Evolutionary conservation across 176 grass and related monocot genomes (phyloP), one percentile per base, ranked within the genome.

Genomic region (Musa schizocarpa): DNA sequence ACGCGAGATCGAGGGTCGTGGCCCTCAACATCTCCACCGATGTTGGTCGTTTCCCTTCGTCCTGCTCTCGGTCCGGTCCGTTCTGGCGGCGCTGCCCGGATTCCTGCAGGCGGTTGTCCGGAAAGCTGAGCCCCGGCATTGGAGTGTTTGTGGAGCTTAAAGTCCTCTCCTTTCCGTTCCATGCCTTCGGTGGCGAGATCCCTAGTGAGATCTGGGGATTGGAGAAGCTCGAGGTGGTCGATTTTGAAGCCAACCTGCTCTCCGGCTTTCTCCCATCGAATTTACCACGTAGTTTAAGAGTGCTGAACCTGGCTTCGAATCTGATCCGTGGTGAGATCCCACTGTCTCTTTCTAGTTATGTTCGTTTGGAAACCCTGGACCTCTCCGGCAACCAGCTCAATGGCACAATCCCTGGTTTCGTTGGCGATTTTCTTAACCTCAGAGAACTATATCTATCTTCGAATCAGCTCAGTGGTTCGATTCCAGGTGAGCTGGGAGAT

Each of bases 301-400:
- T 85, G 4, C 82, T 92, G 51, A 83, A 89, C 76, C 82, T 92
- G 76, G 88, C 86, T 65, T 87, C 86, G 29, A 92, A 92, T 82
- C 22, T 58, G 52, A 77, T 92, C 69, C 82, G 72, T 62, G 90
- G 90, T 43, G 90, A 93, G 82, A 93, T 98, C 78, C 90, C 95
- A 6, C 12, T 24, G 50, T 69, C 79, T 14, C 76, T 98, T 53
- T 76, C 84, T 55, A 76, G 82, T 80, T 76, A 54, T 19, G 82
- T 69, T 71, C n/a, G 49, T 49, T 82, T 92, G 24, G 84, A 82
- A 81, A 84, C 86, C 68, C 82, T 98, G 22, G 90, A 93, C 83
- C 91, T 98, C 48, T 78, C 90, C 56, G 80, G 82, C 54, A 98
- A 98, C 77, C 54, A 71, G 75, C 79, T 98, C 77, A 98, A 91